phyloP scores from a whole-genome alignment of 2,329 filamentous ascomycete genomes.

The Neurospora sp. region DNA sequence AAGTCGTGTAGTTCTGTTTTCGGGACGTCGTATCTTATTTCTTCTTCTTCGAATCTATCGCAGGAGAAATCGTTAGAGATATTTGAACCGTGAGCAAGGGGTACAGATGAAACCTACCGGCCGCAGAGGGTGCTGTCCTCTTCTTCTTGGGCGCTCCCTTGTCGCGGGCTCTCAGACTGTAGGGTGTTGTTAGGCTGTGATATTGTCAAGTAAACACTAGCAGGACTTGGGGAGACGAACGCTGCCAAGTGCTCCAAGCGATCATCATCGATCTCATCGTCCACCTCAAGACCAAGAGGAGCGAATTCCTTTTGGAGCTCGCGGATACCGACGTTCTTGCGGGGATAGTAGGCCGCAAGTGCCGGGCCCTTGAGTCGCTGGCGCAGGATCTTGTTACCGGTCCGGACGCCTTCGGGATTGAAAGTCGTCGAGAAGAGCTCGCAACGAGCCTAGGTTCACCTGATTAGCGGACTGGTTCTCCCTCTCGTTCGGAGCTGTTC shows the following conservation, averaged over 20 bases:
- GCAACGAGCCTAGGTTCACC: constrained; percentile 62
- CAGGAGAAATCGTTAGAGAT: constrained; percentile 19
- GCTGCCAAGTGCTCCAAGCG: constrained; percentile 65
- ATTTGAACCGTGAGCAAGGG: constrained; percentile 1
- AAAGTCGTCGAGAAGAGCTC: constrained; percentile 83
- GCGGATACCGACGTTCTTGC: constrained; percentile 58
- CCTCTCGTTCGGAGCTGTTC: not conserved
- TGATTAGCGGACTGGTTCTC: constrained; percentile 2
- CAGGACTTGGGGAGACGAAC: constrained; percentile 30
- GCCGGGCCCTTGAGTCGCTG: constrained; percentile 79
- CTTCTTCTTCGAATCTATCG: constrained; percentile 30
- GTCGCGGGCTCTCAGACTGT: constrained; percentile 65
- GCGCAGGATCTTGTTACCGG: constrained; percentile 86
- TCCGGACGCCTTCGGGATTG: constrained; percentile 73
- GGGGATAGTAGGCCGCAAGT: constrained; percentile 81
- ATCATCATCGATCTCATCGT: constrained; percentile 70
- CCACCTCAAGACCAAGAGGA: constrained; percentile 51
- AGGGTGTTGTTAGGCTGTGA: constrained; percentile 10
- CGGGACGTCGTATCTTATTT: constrained; percentile 14
- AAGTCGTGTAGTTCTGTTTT: constrained; percentile 7
- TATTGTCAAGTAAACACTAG: not conserved
- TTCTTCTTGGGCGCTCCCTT: constrained; percentile 90
- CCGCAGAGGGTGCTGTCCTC: constrained; percentile 36
- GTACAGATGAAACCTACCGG: constrained; percentile 20
- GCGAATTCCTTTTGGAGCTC: constrained; percentile 64